These are phyloP conservation scores for Parietaria judaica DNA, from an alignment of 306 rosid species.

Conservation along the genomic window DNA sequence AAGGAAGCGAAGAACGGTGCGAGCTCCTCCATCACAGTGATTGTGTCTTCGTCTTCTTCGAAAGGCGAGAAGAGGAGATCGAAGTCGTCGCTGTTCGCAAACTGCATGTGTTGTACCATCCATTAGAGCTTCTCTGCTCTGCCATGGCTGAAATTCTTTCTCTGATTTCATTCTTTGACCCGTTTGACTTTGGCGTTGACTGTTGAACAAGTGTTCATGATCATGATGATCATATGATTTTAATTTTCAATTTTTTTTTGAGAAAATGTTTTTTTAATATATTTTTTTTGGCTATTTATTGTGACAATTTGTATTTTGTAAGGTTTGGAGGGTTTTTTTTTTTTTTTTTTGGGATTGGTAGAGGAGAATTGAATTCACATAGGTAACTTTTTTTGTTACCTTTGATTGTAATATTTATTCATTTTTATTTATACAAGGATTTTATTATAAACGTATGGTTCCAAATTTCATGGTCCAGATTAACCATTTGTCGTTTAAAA, in stretches of 20 bases:
- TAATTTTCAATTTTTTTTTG: too few species aligned
- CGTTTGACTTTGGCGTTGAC: too few species aligned
- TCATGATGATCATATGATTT: too few species aligned
- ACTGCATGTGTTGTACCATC: constrained; percentile 71
- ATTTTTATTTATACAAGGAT: constrained; percentile 9
- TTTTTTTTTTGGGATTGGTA: too few species aligned
- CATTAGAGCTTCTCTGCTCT: too few species aligned
- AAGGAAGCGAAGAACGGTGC: constrained; percentile 14
- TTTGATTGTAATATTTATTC: constrained; percentile 24
- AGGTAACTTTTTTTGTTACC: constrained; percentile 23
- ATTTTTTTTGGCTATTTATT: constrained; percentile 20
- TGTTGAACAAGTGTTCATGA: too few species aligned
- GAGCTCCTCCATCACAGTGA: constrained; percentile 19
- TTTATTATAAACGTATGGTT: background rate
- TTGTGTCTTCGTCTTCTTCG: constrained; percentile 21
- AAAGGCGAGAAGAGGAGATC: constrained; percentile 47
- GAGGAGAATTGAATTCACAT: constrained; percentile 6
- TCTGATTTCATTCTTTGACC: too few species aligned
- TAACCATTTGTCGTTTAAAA: too few species aligned
- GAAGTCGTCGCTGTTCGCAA: constrained; percentile 54
- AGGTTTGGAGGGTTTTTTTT: constrained; percentile 12
- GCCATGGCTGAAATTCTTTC: constrained; percentile 17
- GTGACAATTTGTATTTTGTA: constrained; percentile 31
- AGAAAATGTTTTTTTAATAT: too few species aligned
- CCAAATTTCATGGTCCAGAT: too few species aligned